Evolutionary conservation across 352 stramenopile species (phyloP).

Genomic region (Phytopythium helicoides): DNA sequence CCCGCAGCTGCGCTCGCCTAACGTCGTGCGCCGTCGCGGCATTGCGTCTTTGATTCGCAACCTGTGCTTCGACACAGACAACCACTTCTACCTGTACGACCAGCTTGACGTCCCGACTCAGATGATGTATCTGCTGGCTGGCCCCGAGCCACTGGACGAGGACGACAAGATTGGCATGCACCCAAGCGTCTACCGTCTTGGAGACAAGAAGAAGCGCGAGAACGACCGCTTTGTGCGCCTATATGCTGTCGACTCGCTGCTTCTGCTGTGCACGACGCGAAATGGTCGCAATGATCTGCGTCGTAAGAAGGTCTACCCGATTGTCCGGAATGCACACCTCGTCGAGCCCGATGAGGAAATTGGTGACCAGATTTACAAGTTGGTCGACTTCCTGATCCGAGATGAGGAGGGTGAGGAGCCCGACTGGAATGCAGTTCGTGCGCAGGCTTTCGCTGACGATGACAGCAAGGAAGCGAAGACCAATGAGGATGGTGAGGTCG

Average conservation of each 20-base stretch:
- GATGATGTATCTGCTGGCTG: constrained; percentile 70
- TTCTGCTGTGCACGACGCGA: constrained; percentile 77
- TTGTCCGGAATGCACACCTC: constrained; percentile 81
- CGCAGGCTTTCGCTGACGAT: constrained; percentile 61
- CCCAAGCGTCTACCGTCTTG: constrained; percentile 68
- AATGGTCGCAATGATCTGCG: constrained; percentile 77
- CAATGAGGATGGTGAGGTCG: constrained; percentile 18
- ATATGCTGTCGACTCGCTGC: constrained; percentile 63
- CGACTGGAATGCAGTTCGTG: constrained; percentile 75
- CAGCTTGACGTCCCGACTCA: constrained; percentile 81
- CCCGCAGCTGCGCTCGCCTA: constrained; percentile 77
- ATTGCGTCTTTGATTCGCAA: constrained; percentile 71
- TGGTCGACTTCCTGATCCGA: constrained; percentile 85
- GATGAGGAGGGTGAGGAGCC: constrained; percentile 85
- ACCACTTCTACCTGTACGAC: constrained; percentile 88
- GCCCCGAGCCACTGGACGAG: constrained; percentile 69
- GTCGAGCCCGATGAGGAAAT: constrained; percentile 80
- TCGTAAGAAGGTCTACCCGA: constrained; percentile 85
- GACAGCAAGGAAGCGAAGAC: constrained; percentile 31
- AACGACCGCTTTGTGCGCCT: constrained; percentile 70
- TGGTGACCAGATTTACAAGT: constrained; percentile 87
- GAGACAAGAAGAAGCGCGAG: constrained; percentile 83
- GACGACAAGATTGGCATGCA: constrained; percentile 84
- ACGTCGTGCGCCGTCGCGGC: constrained; percentile 76
- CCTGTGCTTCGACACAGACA: constrained; percentile 87